Evolutionary conservation across 805 yeast species (phyloP).

Genomic region (Brettanomyces bruxellensis): DNA sequence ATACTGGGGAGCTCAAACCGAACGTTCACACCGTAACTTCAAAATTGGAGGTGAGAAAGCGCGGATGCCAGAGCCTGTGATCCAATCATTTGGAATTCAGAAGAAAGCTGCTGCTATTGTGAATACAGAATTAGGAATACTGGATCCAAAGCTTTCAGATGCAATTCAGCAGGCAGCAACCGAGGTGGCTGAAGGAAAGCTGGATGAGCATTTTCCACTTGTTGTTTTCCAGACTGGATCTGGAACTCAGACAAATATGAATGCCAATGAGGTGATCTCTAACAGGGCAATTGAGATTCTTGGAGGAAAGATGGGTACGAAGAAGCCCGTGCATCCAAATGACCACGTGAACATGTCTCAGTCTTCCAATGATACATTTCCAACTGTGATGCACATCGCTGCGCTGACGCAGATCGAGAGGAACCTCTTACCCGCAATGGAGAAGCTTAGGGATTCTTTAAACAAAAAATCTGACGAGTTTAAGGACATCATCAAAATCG

Average conservation of each 20-base stretch:
- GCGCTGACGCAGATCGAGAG: constrained; percentile 83
- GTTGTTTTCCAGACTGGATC: constrained; percentile 99
- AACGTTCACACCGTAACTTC: constrained; percentile 87
- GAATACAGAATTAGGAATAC: constrained; percentile 68
- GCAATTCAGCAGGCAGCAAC: constrained; percentile 93
- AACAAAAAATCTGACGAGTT: constrained; percentile 76
- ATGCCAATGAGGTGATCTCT: constrained; percentile 97
- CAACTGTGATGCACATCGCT: constrained; percentile 99
- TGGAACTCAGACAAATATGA: constrained; percentile 98
- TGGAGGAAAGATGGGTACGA: constrained; percentile 89
- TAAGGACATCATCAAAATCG: constrained; percentile 86
- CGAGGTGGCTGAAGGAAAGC: constrained; percentile 88
- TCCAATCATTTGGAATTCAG: constrained; percentile 85
- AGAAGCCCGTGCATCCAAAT: constrained; percentile 94
- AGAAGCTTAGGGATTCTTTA: constrained; percentile 69
- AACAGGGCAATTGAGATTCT: constrained; percentile 95
- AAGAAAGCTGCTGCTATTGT: constrained; percentile 94
- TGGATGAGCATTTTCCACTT: constrained; percentile 90
- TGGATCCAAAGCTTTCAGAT: constrained; percentile 73
- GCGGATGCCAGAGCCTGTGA: constrained; percentile 83
- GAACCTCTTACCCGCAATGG: constrained; percentile 72
- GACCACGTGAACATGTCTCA: constrained; percentile 98
- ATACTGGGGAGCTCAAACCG: constrained; percentile 99
- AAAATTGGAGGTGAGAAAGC: constrained; percentile 92
- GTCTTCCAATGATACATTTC: constrained; percentile 98